A percentile compares a stretch with the other conserved stretches of the same genome.
Evolutionary conservation across 1,284 basidiomycete genomes (phyloP).

Genomic region (Bjerkandera adusta): DNA sequence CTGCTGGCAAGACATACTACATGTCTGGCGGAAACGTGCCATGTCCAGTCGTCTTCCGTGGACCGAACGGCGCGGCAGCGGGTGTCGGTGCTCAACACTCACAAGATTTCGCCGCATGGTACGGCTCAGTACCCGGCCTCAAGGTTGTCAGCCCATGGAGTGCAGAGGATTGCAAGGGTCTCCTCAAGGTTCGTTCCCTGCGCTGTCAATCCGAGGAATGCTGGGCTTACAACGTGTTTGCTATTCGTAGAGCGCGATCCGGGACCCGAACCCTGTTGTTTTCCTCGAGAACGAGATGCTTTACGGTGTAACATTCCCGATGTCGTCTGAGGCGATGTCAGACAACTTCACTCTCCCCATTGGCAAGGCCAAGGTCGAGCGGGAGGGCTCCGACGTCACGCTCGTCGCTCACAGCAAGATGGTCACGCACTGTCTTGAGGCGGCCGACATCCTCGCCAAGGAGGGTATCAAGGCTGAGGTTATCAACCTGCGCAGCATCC

Average conservation of each 20-base stretch:
- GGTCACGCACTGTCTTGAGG: conserved; percentile 91
- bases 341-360: conserved; percentile 95
- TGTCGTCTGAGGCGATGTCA: conserved; percentile 93
- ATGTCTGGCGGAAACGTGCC: conserved; percentile 99
- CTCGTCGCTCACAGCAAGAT: conserved; percentile 97
- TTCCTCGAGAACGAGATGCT: conserved; percentile 99
- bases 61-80: conserved; percentile 97
- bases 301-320: conserved; percentile 96
- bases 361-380: conserved; percentile 97
- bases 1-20: conserved; percentile 99
- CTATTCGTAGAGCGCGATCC: conserved; percentile 86
- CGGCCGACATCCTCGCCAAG: conserved; percentile 90
- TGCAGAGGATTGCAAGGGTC: conserved; percentile 96
- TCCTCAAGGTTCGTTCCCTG: conserved; percentile 75
- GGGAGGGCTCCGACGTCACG: conserved; percentile 90
- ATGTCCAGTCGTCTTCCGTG: conserved; percentile 99
- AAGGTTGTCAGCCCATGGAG: conserved; percentile 98
- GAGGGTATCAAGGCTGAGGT: conserved; percentile 98
- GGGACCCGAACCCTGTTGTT: conserved; percentile 97
- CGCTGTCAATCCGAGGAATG: conserved; percentile 3
- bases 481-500: conserved; percentile 94
- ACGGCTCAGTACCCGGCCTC: conserved; percentile 93
- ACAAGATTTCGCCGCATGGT: conserved; percentile 93
- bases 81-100: conserved; percentile 96
- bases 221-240: neutral